Evolutionary conservation across 441 rosid species (phyloP).

Genomic region (Dalechampia spathulata): DNA sequence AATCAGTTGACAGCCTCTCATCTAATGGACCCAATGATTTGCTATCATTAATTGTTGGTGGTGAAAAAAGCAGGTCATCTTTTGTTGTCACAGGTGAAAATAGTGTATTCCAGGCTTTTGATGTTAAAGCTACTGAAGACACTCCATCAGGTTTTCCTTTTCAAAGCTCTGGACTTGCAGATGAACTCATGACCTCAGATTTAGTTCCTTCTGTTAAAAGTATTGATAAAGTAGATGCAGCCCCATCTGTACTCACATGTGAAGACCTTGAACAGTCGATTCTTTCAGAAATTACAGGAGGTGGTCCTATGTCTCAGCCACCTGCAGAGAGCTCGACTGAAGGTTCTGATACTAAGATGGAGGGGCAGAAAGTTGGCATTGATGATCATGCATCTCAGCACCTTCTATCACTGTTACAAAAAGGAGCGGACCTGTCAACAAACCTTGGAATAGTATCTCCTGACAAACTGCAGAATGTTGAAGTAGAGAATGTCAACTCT

Average conservation of each 20-base stretch:
- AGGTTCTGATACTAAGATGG: constrained; percentile 27
- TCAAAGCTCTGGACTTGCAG: constrained; percentile 32
- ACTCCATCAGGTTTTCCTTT: constrained; percentile 26
- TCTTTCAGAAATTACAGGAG: constrained; percentile 53
- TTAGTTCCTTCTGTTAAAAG: constrained; percentile 21
- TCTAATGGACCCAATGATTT: constrained; percentile 49
- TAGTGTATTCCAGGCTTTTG: constrained; percentile 37
- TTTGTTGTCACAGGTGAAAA: constrained; percentile 62
- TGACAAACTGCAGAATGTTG: constrained; percentile 23
- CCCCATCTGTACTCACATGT: constrained; percentile 83
- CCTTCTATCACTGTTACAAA: constrained; percentile 82
- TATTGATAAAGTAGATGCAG: constrained; percentile 32
- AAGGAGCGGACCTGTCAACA: constrained; percentile 36
- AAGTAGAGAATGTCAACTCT: constrained; percentile 17
- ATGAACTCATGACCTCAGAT: constrained; percentile 24
- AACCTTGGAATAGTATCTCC: constrained; percentile 27
- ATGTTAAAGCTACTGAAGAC: constrained; percentile 29
- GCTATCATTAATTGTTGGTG: constrained; percentile 73
- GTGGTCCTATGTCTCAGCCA: constrained; percentile 30
- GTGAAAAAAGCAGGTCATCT: constrained; percentile 57
- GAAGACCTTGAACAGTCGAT: constrained; percentile 99
- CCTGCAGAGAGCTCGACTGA: constrained; percentile 29
- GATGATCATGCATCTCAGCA: constrained; percentile 77
- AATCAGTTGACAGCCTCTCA: constrained; percentile 31
- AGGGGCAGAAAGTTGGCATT: constrained; percentile 36